Base-by-base conservation (phyloP, 352 stramenopile species). In the Nannochloropsis limnetica region DNA sequence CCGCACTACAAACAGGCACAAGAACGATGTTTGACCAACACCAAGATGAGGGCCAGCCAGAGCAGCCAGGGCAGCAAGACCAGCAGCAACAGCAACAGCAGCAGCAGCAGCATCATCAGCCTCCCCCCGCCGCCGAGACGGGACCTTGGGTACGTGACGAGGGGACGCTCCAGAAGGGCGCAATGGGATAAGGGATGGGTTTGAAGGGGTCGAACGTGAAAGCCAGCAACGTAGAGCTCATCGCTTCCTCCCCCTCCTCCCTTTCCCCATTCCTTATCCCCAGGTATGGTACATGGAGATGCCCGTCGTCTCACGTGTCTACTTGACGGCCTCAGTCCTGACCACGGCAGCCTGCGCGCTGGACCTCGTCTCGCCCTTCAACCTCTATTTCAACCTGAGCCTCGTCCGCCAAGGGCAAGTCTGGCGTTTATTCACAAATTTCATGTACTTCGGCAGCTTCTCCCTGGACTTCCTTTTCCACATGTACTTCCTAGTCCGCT, bases 381-480 rank as follows among this genome's bases (percentile, higher is more conserved):
- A 93, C 68, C 90, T 99, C 61, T 95, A 94, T 87, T 95, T 93
- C 83, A 96, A 94, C 86, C 94, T 88, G 89, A 95, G 96, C 86
- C 90, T 99, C 69, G 98, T 99, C 83, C 97, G 98, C 88, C 92
- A 95, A 85, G 95, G 95, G 85, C 94, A 99, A 90, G 90, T 98
- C 25, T 99, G 96, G 96, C 89, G 96, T 79, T 88, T 99, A 23
- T 83, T 99, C 80, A 98, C 95, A 79, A 98, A 95, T 74, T 99
- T 99, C 89, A 88, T 99, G 68, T 99, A 98, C 91, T 99, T 99
- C 88, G 96, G 96, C 22, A 92, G 97, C 80, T 98, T 99, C 83
- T 97, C 93, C 74, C 90, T 99, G 54, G 96, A 99, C 84, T 99
- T 99, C 87, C 88, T 99, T 54, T 99, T 99, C 88, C 95, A 99